Base-by-base conservation (phyloP, 495 filamentous ascomycete genomes). In the Xylaria sp. region DNA sequence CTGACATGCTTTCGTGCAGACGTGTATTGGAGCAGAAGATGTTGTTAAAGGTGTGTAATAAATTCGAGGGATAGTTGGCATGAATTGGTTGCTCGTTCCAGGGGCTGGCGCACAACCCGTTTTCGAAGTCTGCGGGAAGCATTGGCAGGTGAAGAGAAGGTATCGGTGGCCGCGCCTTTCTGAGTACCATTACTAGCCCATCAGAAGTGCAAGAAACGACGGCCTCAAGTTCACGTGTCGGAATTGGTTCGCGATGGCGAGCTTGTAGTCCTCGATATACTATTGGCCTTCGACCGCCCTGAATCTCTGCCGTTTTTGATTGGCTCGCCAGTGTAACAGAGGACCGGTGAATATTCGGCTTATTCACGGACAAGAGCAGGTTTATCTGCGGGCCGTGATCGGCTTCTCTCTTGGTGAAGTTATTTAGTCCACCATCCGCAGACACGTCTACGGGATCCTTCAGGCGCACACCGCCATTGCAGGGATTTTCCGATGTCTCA, bases 141-240 rank as follows among this genome's bases (percentile, higher is more conserved):
- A 84, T 79, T 26, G 83, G 84, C 15, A 83, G 79, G 44, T 86
- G 83, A 43, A 83, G 82, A 37, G 83, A 82, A 19, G 92, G 91
- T 50, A 93, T 89, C 4, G 89, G 84, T 21, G 93, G 90, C 33
- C 92, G 85, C 35, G 93, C 93, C 61, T 88, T 89, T 50, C 93
- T 91, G 14, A 97, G 84, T 37, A 95, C 90, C 21, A 97, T 93
- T 11, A 97, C 93, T 15, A 97, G 82, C 14, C 93, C 93, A 78
- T 97, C 94, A 1, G 94, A 97, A 2, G 93, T 94, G 78, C 93
- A 97, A 7, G 93, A 97, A 46, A 97, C 90, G 24, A 97, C 93
- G 15, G 93, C 93, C 80, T 97, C 93, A 46, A 97, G 82, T 75
- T 96, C 93, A 65, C 92, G 83, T 11, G 75, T 77, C 24, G 82